Percentiles rank a stretch among this genome's conserved stretches.
These are phyloP conservation scores for Dictyostelium intermedium DNA, from an alignment of 78 protist genomes.

Conservation along the genomic window DNA sequence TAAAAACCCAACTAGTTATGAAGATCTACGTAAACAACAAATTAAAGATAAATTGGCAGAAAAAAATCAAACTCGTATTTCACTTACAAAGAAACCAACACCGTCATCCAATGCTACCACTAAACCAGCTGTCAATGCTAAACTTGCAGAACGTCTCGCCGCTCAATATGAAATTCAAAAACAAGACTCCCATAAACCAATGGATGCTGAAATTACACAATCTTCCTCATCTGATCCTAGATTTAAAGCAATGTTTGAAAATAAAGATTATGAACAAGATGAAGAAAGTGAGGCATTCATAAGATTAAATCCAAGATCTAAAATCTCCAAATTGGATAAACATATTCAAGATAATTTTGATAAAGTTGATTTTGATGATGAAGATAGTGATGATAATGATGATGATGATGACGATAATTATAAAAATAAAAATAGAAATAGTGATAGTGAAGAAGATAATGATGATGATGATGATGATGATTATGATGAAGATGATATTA, in stretches of 20 bases:
- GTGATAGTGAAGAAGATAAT: background rate
- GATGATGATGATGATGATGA: background rate
- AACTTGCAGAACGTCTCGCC: conserved; percentile 54
- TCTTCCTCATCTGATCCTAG: conserved; percentile 52
- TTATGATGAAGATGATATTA: conserved; percentile 12
- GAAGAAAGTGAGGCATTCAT: conserved; percentile 11
- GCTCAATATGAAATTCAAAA: background rate
- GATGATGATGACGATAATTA: background rate
- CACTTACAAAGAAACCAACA: conserved; percentile 15
- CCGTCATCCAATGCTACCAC: background rate
- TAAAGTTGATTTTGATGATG: conserved; percentile 32
- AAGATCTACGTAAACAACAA: conserved; percentile 39
- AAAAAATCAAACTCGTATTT: conserved; percentile 67
- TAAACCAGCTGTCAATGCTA: conserved; percentile 74
- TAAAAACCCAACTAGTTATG: conserved; percentile 84
- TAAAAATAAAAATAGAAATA: background rate
- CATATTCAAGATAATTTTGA: conserved; percentile 47
- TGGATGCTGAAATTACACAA: background rate
- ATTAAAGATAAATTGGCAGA: conserved; percentile 69
- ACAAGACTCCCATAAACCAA: background rate
- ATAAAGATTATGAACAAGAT: conserved; percentile 62
- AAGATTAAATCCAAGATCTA: conserved; percentile 40
- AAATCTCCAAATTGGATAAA: conserved; percentile 16
- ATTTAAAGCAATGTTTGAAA: conserved; percentile 44
- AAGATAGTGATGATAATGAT: background rate